phyloP scores from a whole-genome alignment of 2,329 filamentous ascomycete species.

The Tolypocladium ophioglossoides region DNA sequence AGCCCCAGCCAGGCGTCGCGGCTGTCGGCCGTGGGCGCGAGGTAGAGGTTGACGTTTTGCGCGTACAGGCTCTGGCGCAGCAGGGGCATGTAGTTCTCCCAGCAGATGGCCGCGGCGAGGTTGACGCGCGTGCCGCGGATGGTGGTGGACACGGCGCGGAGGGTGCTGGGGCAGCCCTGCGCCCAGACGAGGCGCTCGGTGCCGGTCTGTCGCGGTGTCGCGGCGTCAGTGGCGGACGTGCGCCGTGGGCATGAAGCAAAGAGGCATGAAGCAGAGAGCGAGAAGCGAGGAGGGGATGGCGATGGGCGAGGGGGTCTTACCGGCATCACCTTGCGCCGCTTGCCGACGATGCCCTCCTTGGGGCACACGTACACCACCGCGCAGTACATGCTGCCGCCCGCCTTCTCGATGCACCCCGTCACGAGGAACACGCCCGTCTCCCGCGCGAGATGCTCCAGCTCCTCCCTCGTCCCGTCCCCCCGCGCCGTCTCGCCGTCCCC shows the following conservation, averaged over 20 bases:
- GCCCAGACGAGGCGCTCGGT: slow-evolving; percentile 81
- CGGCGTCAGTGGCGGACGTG: too few species aligned
- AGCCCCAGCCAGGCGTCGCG: slow-evolving; percentile 72
- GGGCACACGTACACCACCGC: slow-evolving; percentile 75
- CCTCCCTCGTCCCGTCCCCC: slow-evolving; percentile 60
- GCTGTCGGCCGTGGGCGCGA: slow-evolving; percentile 81
- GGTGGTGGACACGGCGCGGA: slow-evolving; percentile 67
- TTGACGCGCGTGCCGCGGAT: slow-evolving; percentile 74
- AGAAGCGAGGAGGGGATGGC: background rate
- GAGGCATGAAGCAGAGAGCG: background rate
- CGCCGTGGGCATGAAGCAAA: too few species aligned
- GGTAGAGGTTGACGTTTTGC: slow-evolving; percentile 85
- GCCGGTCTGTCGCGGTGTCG: slow-evolving; percentile 45
- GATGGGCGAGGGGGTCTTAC: slow-evolving; percentile 31
- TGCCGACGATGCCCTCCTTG: slow-evolving; percentile 60
- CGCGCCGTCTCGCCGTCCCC: slow-evolving; percentile 24
- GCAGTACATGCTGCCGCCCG: slow-evolving; percentile 78
- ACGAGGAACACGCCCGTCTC: slow-evolving; percentile 77
- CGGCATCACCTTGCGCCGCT: slow-evolving; percentile 87
- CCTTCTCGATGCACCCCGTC: slow-evolving; percentile 67
- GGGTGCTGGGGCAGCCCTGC: slow-evolving; percentile 67
- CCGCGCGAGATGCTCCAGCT: slow-evolving; percentile 62
- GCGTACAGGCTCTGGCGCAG: slow-evolving; percentile 74
- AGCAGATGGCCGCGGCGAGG: slow-evolving; percentile 82
- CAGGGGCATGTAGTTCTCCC: slow-evolving; percentile 95